Percentiles rank a stretch among this genome's conserved stretches.
Evolutionary conservation across 2,329 filamentous ascomycete species (phyloP).

Genomic region (Trichophyton schoenleinii): DNA sequence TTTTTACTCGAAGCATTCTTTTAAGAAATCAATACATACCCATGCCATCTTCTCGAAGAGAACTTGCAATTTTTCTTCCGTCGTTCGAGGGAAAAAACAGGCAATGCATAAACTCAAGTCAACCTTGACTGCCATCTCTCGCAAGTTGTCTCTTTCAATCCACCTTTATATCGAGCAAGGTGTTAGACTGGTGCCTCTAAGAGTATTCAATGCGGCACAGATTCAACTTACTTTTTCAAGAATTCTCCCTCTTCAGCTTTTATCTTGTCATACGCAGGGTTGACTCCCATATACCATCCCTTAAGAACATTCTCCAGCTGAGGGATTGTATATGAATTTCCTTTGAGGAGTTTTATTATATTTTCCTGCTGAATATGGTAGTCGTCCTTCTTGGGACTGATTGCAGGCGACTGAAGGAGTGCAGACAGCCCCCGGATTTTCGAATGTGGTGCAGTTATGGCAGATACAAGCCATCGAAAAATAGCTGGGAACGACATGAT

Average conservation of each 20-base stretch:
- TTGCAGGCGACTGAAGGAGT: neutral
- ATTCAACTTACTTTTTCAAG: neutral
- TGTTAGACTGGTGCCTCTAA: neutral
- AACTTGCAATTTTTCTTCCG: conserved; percentile 5
- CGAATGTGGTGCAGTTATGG: neutral
- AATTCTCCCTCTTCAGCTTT: conserved; percentile 3
- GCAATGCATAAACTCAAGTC: conserved; percentile 9
- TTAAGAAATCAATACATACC: conserved; percentile 2
- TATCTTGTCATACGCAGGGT: conserved; percentile 7
- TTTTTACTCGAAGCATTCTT: neutral
- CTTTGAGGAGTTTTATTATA: conserved; percentile 7
- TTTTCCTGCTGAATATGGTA: conserved; percentile 3
- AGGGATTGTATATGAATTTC: conserved; percentile 8
- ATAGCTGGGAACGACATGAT: neutral
- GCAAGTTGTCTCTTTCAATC: conserved; percentile 7
- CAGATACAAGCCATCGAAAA: neutral
- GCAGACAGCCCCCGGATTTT: neutral
- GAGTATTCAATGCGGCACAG: neutral
- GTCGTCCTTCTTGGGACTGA: neutral
- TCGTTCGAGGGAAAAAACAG: conserved; percentile 9
- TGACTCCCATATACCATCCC: conserved; percentile 9
- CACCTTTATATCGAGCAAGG: neutral
- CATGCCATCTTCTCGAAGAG: conserved; percentile 10
- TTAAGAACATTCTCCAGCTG: conserved; percentile 2
- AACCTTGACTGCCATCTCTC: conserved; percentile 10